Evolutionary conservation across 805 yeast species (phyloP), one percentile per base, ranked within the genome.

Genomic region (Ogataea corticis): DNA sequence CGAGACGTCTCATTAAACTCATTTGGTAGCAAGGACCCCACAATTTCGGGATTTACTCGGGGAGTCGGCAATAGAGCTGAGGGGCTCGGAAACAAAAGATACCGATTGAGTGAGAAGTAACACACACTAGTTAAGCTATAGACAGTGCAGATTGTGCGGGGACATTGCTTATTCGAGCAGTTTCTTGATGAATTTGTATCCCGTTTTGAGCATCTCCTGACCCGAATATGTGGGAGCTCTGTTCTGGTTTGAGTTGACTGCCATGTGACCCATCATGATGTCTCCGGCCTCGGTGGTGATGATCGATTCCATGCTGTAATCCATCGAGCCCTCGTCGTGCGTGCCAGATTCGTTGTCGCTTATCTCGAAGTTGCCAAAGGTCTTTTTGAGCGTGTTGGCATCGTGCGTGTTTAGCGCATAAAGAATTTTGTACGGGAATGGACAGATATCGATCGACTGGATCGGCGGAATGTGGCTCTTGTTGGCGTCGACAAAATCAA

Each of bases 381-480:
- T 56, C n/a, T 39, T 33, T 9, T 70, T 63, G 13, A 66, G 57
- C 2, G 60, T 44, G 25, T 45, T 49, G 2, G 55, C 43, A 33
- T 57, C 61, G 38, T 57, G 57, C 2, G 65, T 58, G 42, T 59
- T 56, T 29, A 54, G 41, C 13, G 59, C 61, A 43, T 49, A 60
- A 13, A 57, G 42, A 3, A 80, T 67, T 37, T 65, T 65, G 52
- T 73, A 79, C 0, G 78, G 87, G 56, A 87, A 87, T 2, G 94
- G 92, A 10, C 81, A 66, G 23, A 76, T 66, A 3, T 83, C 89
- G 13, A 81, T 68, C 1, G 87, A 76, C 14, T 84, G 77, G 18
- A 87, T 83, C 0, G 87, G 85, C 3, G 96, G 95, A 2, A 87
- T 80, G 53, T 84, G 90, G 38, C 72, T 77, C 55, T 79, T 83